Evolutionary conservation across 108 stramenopile species (phyloP), one percentile per base, ranked within the genome.

Genomic region (Fragilariopsis cylindrus): DNA sequence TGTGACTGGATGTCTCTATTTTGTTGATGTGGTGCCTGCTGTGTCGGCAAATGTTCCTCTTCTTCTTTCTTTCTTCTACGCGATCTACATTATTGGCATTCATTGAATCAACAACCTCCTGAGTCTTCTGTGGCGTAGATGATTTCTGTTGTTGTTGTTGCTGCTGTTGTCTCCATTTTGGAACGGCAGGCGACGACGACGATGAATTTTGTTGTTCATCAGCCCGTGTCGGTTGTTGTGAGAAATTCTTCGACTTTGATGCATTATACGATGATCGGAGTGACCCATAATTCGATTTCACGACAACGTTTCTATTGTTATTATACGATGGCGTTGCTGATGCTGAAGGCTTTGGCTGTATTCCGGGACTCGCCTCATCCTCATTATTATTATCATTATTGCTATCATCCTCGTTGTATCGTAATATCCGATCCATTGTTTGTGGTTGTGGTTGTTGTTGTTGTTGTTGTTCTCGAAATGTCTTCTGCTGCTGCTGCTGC

Each of bases 41-140:
- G 30, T 30, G n/a, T 9, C n/a, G 67, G 48, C 6, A 18, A 57
- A 6, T 9, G 1, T 30, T 50, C 68, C 18, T 78, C 77, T 8
- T 78, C 77, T 1, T 78, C 77, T 65, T 78, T 78, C 66, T 78
- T 66, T 78, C 77, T 40, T 78, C 77, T n/a, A 49, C 8, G 6
- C 46, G 46, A n/a, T 7, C 15, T 4, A 4, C 46, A 13, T 12
- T n/a, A n/a, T n/a, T n/a, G 2, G 52, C 48, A 49, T 19, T 19
- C 53, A 54, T 12, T 47, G 16, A 40, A 30, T 30, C 30, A 30
- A 30, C 30, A 30, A 30, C 30, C 1, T 2, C 30, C 30, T 30
- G 30, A 30, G 30, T 30, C 30, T 30, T 30, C 60, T 63, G 52
- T 19, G 60, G 50, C 46, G 19, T 63, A 16, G 46, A 39, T 16